Percentiles rank a stretch among this genome's conserved stretches.
Evolutionary conservation across 2,329 filamentous ascomycete species (phyloP).

Genomic region (Penicillium sp.): DNA sequence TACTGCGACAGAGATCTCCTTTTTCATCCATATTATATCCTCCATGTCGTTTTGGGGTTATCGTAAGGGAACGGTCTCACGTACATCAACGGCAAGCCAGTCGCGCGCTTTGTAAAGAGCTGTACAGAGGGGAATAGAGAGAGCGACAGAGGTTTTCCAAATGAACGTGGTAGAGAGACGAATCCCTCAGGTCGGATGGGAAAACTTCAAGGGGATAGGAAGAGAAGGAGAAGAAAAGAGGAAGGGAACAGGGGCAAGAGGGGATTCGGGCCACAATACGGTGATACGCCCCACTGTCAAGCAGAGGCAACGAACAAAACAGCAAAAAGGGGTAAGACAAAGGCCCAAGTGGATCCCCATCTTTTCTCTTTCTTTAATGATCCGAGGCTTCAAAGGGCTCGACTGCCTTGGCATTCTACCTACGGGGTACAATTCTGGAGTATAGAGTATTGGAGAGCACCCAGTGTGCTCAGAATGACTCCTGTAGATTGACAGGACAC

Average conservation of each 20-base stretch:
- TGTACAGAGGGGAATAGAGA: constrained; percentile 25
- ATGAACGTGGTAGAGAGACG: constrained; percentile 40
- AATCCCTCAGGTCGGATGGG: constrained; percentile 40
- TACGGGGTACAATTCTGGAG: no score
- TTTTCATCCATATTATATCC: neutral
- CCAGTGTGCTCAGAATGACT: no score
- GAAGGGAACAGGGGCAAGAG: constrained; percentile 12
- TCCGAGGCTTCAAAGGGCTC: neutral
- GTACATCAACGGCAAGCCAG: constrained; percentile 30
- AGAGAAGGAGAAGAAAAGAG: constrained; percentile 22
- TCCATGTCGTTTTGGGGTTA: neutral
- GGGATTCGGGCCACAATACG: constrained; percentile 8
- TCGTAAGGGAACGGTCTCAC: constrained; percentile 12
- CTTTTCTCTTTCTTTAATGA: neutral
- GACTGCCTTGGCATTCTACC: constrained; percentile 2
- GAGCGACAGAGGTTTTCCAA: constrained; percentile 32
- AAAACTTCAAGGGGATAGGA: constrained; percentile 29
- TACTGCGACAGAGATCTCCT: neutral
- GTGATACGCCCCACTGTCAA: neutral
- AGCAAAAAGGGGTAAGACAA: neutral
- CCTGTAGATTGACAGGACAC: no score
- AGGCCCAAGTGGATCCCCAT: constrained; percentile 1
- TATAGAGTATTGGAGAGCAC: no score
- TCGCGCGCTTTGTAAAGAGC: constrained; percentile 24
- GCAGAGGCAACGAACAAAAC: neutral